These are phyloP conservation scores for Manihot esculenta DNA, from an alignment of 441 rosid genomes.

Conservation along the genomic window DNA sequence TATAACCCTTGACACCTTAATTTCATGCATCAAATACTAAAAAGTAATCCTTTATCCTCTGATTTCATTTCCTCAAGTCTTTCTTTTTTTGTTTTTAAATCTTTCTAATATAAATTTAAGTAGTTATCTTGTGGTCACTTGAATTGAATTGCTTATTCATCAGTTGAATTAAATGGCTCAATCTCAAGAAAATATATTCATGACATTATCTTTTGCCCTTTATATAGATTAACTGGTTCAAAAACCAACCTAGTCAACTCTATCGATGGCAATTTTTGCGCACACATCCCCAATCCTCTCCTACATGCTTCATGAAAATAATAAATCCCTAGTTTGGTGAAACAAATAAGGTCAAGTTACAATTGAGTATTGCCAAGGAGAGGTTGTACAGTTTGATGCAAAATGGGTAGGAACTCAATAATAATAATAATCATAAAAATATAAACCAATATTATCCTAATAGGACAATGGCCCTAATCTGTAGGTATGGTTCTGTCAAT, in stretches of 20 bases:
- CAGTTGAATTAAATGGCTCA: no score
- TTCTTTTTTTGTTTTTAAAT: no score
- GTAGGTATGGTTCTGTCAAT: no score
- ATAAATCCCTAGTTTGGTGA: constrained; percentile 34
- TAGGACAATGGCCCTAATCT: no score
- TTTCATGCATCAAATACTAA: background rate
- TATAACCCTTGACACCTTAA: background rate
- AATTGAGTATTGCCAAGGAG: constrained; percentile 23
- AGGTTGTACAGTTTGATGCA: no score
- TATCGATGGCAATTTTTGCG: constrained; percentile 10
- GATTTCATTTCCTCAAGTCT: background rate
- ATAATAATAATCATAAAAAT: no score
- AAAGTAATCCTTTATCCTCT: background rate
- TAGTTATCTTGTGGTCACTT: background rate
- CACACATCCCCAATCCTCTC: background rate
- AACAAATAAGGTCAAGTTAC: constrained; percentile 26
- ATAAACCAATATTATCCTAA: no score
- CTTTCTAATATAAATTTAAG: background rate
- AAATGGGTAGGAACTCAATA: no score
- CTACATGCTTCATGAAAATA: constrained; percentile 21
- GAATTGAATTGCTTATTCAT: background rate
- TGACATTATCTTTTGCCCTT: background rate
- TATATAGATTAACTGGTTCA: constrained; percentile 32
- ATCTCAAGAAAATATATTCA: background rate
- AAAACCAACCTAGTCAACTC: constrained; percentile 19